These are phyloP conservation scores for Tetrapisispora arboricola DNA, from an alignment of 805 yeast genomes.

Conservation along the genomic window DNA sequence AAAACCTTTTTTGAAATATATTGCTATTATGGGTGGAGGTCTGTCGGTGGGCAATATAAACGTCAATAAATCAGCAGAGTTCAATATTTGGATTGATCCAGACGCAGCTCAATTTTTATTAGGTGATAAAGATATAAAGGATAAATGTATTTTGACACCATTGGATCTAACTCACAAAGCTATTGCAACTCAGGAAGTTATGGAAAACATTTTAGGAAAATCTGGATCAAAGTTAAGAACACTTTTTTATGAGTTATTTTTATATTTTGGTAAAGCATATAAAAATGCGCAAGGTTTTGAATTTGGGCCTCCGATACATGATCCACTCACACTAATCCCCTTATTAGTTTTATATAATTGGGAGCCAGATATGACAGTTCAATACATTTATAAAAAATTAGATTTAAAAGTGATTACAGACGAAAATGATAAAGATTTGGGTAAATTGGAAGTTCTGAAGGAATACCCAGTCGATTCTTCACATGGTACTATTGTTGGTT, in stretches of 20 bases:
- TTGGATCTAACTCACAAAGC: slow-evolving; percentile 63
- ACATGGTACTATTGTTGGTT: slow-evolving; percentile 33
- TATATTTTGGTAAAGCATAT: slow-evolving; percentile 40
- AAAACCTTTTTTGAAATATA: slow-evolving; percentile 36
- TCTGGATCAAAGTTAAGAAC: slow-evolving; percentile 38
- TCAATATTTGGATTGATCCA: slow-evolving; percentile 69
- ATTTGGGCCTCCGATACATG: slow-evolving; percentile 70
- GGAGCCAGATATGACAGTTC: slow-evolving; percentile 15
- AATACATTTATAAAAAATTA: slow-evolving; percentile 15
- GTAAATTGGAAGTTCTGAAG: slow-evolving; percentile 34
- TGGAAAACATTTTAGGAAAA: slow-evolving; percentile 32
- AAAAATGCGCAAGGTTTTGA: slow-evolving; percentile 34
- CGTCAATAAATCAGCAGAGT: slow-evolving; percentile 50
- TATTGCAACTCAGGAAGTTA: slow-evolving; percentile 32
- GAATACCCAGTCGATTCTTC: slow-evolving; percentile 19
- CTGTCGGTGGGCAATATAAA: slow-evolving; percentile 40
- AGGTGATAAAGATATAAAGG: slow-evolving; percentile 34
- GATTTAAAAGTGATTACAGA: slow-evolving; percentile 21
- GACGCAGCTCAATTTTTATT: slow-evolving; percentile 57
- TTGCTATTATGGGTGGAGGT: slow-evolving; percentile 71
- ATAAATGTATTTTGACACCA: slow-evolving; percentile 49
- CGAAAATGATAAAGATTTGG: slow-evolving; percentile 42
- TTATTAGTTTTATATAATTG: slow-evolving; percentile 37
- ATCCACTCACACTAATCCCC: slow-evolving; percentile 61
- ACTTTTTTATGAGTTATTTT: slow-evolving; percentile 44